phyloP scores from a whole-genome alignment of 1,284 basidiomycete species.

The Flammula alnicola region DNA sequence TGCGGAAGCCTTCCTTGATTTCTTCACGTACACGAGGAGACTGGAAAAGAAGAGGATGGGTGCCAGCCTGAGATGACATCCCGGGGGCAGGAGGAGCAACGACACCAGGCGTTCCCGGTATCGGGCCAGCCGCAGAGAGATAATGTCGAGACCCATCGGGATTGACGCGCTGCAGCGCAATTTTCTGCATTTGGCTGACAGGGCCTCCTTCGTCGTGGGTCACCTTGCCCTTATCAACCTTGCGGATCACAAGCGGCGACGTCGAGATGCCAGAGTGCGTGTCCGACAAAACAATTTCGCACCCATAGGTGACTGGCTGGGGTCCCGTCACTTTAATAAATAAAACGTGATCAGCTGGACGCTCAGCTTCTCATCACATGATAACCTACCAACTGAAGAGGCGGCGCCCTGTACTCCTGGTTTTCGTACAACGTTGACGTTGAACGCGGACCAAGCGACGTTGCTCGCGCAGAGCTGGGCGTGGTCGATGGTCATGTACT shows the following conservation, averaged over 20 bases:
- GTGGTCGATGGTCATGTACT: conserved; percentile 93
- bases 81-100: conserved; percentile 66
- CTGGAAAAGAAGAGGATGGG: conserved; percentile 80
- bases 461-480: conserved; percentile 86
- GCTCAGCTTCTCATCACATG: conserved; percentile 53
- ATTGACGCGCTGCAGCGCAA: conserved; percentile 86
- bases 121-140: conserved; percentile 81
- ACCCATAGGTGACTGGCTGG: conserved; percentile 89
- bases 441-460: conserved; percentile 91
- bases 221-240: conserved; percentile 90
- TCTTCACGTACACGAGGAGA: conserved; percentile 76
- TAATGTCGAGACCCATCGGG: conserved; percentile 81
- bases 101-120: conserved; percentile 72
- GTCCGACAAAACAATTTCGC: conserved; percentile 86
- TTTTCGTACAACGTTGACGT: conserved; percentile 81
- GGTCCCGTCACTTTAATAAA: conserved; percentile 57
- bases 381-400: conserved; percentile 56
- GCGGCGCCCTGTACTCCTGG: conserved; percentile 53
- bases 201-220: conserved; percentile 85
- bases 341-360: conserved; percentile 24
- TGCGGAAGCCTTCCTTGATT: conserved; percentile 69
- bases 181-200: conserved; percentile 96
- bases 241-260: conserved; percentile 87
- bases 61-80: conserved; percentile 74
- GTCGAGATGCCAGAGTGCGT: conserved; percentile 84